Conservation (phyloP, 2,329 filamentous ascomycete species). For the Grosmannia serpens region DNA sequence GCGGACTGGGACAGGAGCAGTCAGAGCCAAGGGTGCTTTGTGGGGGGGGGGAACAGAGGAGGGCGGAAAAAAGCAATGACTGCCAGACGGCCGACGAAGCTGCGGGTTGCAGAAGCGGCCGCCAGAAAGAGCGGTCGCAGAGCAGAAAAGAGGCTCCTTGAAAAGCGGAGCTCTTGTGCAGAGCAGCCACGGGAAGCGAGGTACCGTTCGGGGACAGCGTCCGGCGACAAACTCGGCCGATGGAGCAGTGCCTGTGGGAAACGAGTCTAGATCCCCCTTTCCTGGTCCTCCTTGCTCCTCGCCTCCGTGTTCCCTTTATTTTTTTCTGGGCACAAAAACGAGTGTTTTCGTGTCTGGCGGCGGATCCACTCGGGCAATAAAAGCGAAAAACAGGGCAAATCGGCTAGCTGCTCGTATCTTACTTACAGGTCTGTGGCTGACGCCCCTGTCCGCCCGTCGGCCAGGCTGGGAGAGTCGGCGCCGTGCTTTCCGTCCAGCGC, state of each 20-base stretch:
- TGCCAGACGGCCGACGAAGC: background rate
- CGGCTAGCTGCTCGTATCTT: background rate
- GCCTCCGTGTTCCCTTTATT: background rate
- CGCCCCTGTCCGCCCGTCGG: background rate
- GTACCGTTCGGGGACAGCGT: too few relatives aligned
- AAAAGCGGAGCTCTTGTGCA: background rate
- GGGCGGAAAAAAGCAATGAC: background rate
- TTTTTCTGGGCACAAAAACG: background rate
- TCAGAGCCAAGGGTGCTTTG: background rate
- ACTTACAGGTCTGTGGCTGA: background rate
- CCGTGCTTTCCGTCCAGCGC: constrained; percentile 19
- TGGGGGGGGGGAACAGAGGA: background rate
- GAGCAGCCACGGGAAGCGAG: background rate
- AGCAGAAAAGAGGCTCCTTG: background rate
- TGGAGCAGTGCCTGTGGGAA: too few relatives aligned
- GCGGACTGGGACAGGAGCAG: background rate
- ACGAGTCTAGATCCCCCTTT: background rate
- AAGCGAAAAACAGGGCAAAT: background rate
- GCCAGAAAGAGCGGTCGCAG: background rate
- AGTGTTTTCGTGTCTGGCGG: too few relatives aligned
- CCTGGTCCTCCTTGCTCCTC: background rate
- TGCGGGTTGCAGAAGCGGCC: background rate
- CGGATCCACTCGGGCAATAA: background rate
- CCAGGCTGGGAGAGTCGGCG: constrained; percentile 4
- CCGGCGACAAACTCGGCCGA: background rate